Evolutionary conservation across 306 rosid species (phyloP).

Genomic region (Fragaria iinumae): DNA sequence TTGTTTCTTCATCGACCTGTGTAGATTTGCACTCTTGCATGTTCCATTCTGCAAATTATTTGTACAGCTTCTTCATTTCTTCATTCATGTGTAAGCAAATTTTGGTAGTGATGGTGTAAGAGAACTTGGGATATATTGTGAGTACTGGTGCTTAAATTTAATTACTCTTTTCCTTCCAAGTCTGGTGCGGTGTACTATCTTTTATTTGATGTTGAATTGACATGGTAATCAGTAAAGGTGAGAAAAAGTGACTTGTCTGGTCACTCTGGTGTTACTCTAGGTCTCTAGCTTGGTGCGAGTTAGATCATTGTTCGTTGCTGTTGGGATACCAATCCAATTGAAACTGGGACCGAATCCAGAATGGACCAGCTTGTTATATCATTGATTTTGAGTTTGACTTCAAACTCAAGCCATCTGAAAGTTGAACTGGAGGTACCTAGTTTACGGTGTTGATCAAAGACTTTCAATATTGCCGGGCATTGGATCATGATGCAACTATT

Average conservation of each 20-base stretch:
- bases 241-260: background rate
- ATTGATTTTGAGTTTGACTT: background rate
- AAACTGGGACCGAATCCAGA: background rate
- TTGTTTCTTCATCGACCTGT: constrained; percentile 44
- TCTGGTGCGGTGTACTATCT: constrained; percentile 18
- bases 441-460: background rate
- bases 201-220: constrained; percentile 31
- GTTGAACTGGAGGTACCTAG: background rate
- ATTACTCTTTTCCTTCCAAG: background rate
- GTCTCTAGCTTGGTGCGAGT: background rate
- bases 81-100: constrained; percentile 96
- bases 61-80: constrained; percentile 97
- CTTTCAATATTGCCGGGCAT: background rate
- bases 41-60: constrained; percentile 64
- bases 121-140: constrained; percentile 40
- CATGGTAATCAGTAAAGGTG: constrained; percentile 6
- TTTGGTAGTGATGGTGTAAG: constrained; percentile 64
- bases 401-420: background rate
- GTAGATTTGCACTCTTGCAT: constrained; percentile 64
- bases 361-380: constrained; percentile 3
- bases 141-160: constrained; percentile 34
- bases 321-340: background rate
- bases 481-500: constrained; percentile 1
- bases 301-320: background rate
- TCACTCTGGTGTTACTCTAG: background rate